Evolutionary conservation across 2,329 filamentous ascomycete species (phyloP), one percentile per base, ranked within the genome.

Genomic region (Immersiporthe knoxdaviesiana): DNA sequence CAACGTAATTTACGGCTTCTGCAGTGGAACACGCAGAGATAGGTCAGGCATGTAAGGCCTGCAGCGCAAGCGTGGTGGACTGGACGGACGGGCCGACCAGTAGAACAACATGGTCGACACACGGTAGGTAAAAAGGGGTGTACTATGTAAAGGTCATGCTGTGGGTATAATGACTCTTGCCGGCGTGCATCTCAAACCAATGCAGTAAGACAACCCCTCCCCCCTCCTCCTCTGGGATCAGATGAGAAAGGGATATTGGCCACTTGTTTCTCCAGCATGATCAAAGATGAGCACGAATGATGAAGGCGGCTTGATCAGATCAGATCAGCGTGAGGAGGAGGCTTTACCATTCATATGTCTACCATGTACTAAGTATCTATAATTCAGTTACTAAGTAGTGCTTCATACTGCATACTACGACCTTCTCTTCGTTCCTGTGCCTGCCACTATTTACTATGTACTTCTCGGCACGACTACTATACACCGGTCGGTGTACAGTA

Each of bases 11-110:
- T 59, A 14, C 30, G 50, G 24, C n/a, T 5, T 30, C 50, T 59
- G 24, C 54, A n/a, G 30, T 59, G 54, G 27, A 32, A 59, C 54
- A 37, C 44, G 35, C 27, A 59, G 12, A 59, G 54, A 59, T 32
- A 59, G 18, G 14, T 59, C 1, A 32, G 54, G 5, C 16, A 30
- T 27, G 18, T 27, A 35, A 30, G 14, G 54, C 56, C 7, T 21
- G 18, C 56, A 59, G 12, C 32, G 27, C 32, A 16, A 37, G 32
- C 54, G 30, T 35, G 27, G 54, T 35, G 16, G 30, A 32, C 52
- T 18, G 24, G n/a, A 27, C 50, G 50, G 50, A 27, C n/a, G n/a
- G 24, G 50, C 24, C 54, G 27, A 58, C 24, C 24, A 58, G 18
- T 21, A 32, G 54, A 27, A 10, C 27, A n/a, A n/a, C 21, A 35